Evolutionary conservation across 371 early-diverging fungal species (phyloP), one percentile per base, ranked within the genome.

Genomic region (Syncephalastrum sp.): DNA sequence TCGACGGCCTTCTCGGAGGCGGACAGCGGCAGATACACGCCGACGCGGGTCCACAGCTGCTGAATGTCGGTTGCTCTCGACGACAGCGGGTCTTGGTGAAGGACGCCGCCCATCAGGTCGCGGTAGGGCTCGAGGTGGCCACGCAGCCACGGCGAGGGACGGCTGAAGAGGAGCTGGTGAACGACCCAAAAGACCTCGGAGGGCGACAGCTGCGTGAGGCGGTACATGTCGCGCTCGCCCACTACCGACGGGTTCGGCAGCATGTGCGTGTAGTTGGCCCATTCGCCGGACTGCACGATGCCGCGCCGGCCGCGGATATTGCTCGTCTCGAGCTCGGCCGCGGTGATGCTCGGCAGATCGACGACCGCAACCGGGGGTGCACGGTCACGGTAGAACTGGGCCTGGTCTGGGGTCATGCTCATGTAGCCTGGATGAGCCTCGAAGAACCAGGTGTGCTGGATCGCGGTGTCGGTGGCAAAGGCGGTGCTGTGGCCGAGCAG

Each of bases 161-260:
- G 61, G 14, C 51, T 33, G 25, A 77, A 77, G 8, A 78, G 45
- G 10, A 78, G 56, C n/a, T 65, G 69, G 14, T 67, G 56, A 0
- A 50, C 66, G 8, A 78, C 14, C 64, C 64, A 72, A 50, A 78
- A 78, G 63, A 68, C 70, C 29, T 78, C 73, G 1, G 77, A 73
- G 7, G 45, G 38, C 3, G 47, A 25, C 7, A 76, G 17, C 10
- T 67, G 54, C 5, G 63, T 60, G 24, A 76, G 49, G 14, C 63
- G 67, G 49, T 69, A 76, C 47, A 66, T 64, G 53, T 67, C 77
- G 16, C 67, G 48, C 7, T 38, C 41, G 1, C 38, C 47, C 41
- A 58, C 52, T 61, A 75, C 61, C 15, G 48, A 56, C 23, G 65
- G 63, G 23, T 66, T 66, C 5, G 56, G 19, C 7, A 16, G 29